Evolutionary conservation across 768 basidiomycete species (phyloP), one percentile per base, ranked within the genome.

Genomic region (Coprinopsis cinerea): DNA sequence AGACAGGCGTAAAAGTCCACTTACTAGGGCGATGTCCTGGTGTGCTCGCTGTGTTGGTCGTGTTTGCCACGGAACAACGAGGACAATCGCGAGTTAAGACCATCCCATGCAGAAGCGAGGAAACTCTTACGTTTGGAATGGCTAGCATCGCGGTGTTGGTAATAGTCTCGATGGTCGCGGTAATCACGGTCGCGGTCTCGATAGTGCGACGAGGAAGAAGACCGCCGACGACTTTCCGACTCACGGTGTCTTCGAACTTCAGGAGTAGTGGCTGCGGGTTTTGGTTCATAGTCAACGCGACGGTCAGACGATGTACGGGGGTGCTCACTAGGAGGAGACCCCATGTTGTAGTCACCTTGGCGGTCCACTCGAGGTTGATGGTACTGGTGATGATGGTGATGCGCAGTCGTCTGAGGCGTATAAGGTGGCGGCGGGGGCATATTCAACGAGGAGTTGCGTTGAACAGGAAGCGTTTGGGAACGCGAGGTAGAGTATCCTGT

Each of bases 41-140:
- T 11, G 5, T 10, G 6, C 4, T 18, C 5, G 11, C 41, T 43
- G 25, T 18, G 13, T 43, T 43, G 11, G 18, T 39, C 11, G 36
- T 18, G 17, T 9, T 18, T 6, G 17, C n/a, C n/a, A n/a, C 30
- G 30, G 30, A 34, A 34, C n/a, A 43, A 23, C 18, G 48, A 69
- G 66, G 55, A 64, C 65, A 55, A 62, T 61, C 28, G 61, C 62
- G 35, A 57, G 57, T 28, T 66, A 26, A 57, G 37, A 24, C 44
- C 15, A 17, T 44, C 35, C 32, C 37, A 15, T 41, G 27, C 11
- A 15, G 51, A 52, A 27, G 45, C 46, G 14, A 52, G 9, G 27
- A 32, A 41, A 42, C 51, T 27, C 51, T 52, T 47, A 52, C 51
- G 43, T 52, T 52, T 52, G 13, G 32, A 14, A 32, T 39, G 51